Evolutionary conservation across 2,329 filamentous ascomycete species (phyloP).

Genomic region (Claviceps purpurea): DNA sequence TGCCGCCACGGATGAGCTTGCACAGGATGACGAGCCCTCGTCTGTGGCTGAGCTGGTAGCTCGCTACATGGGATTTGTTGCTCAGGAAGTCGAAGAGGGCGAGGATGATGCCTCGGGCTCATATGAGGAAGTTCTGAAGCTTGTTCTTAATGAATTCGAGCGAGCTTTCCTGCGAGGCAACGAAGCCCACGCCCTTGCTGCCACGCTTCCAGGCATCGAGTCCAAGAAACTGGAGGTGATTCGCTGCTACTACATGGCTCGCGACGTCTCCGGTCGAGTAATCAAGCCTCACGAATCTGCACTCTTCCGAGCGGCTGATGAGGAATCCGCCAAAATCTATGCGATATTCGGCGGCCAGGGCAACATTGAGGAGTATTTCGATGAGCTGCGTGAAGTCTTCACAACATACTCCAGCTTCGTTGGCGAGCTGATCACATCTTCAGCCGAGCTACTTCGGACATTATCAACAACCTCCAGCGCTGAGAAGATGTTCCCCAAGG

Average conservation of each 20-base stretch:
- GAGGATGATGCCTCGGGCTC: conserved; percentile 82
- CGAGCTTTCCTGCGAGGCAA: conserved; percentile 88
- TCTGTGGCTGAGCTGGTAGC: conserved; percentile 86
- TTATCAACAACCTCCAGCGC: conserved; percentile 73
- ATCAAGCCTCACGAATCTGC: conserved; percentile 92
- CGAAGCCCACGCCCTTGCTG: conserved; percentile 84
- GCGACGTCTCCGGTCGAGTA: conserved; percentile 67
- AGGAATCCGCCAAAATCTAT: conserved; percentile 74
- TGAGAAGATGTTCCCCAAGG: conserved; percentile 93
- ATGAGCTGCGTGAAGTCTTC: conserved; percentile 86
- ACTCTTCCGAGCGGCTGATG: conserved; percentile 74
- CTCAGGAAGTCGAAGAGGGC: conserved; percentile 77
- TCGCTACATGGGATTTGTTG: conserved; percentile 83
- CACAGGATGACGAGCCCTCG: conserved; percentile 97
- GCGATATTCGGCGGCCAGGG: conserved; percentile 94
- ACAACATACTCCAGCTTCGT: conserved; percentile 84
- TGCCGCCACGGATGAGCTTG: conserved; percentile 87
- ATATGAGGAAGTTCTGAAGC: conserved; percentile 83
- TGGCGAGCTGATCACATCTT: conserved; percentile 66
- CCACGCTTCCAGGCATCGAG: conserved; percentile 75
- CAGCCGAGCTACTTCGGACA: conserved; percentile 76
- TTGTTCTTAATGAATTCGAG: conserved; percentile 92
- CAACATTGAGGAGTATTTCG: conserved; percentile 99
- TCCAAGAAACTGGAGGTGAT: conserved; percentile 87
- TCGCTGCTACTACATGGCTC: conserved; percentile 80